phyloP scores from a whole-genome alignment of 306 rosid genomes.

The Citrullus colocynthis region DNA sequence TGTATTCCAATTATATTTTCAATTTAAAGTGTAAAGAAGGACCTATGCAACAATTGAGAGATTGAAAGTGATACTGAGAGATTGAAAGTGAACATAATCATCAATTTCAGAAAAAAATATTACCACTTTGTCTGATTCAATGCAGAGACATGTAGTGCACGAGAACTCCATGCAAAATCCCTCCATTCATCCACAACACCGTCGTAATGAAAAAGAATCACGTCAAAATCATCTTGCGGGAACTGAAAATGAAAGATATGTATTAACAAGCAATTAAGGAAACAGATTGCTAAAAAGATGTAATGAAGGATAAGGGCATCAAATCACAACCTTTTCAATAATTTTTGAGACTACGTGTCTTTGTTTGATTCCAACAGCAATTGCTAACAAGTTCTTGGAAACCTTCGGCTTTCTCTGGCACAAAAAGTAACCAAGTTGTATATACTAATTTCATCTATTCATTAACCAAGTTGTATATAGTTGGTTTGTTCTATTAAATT shows the following conservation, averaged over 20 bases:
- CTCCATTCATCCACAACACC: conserved; percentile 46
- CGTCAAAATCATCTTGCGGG: conserved; percentile 24
- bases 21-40: background rate
- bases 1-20: background rate
- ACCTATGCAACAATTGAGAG: background rate
- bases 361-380: conserved; percentile 77
- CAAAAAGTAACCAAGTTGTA: background rate
- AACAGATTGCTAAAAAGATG: background rate
- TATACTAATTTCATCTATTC: background rate
- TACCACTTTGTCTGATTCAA: conserved; percentile 62
- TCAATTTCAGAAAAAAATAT: background rate
- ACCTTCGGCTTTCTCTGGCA: conserved; percentile 30
- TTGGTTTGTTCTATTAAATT: background rate
- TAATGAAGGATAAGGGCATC: conserved; percentile 2
- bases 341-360: conserved; percentile 54
- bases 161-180: conserved; percentile 33
- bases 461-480: background rate
- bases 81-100: background rate
- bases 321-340: conserved; percentile 51
- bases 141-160: conserved; percentile 41
- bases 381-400: conserved; percentile 62
- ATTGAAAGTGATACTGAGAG: background rate
- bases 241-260: conserved; percentile 24
- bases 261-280: conserved; percentile 1
- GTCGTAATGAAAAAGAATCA: conserved; percentile 62